Evolutionary conservation across 345 rosid species (phyloP), one percentile per base, ranked within the genome.

Genomic region (Eucalyptus curtisii): DNA sequence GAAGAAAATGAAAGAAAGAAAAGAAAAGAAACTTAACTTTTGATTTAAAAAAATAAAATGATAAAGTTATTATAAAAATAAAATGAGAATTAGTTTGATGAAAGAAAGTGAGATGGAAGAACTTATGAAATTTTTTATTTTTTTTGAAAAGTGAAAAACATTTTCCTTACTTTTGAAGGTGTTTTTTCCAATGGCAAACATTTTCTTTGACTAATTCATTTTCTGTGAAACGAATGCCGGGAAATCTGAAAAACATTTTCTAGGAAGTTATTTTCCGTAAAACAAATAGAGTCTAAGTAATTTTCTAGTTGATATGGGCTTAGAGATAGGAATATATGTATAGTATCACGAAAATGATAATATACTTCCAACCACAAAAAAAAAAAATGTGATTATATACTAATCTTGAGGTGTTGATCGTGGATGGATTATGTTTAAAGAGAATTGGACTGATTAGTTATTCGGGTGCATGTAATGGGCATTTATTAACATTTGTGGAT

Each of bases 221-320:
- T 52, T 52, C 5, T 3, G 2, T 52, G 25, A 52, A 52, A 52
- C 0, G 2, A 52, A 52, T 20, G 10, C 2, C 0, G 2, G 1
- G 57, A 52, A 52, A 52, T 19, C 0, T 0, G 4, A 52, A 52
- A 52, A 52, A 52, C 0, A 0, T 20, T 52, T 52, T 20, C 0
- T 0, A 20, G 1, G 0, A 52, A 4, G 1, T 10, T 25, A 55
- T 24, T 55, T 55, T 24, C 13, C 2, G 1, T 25, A 55, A 55
- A 55, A 24, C 30, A 55, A 55, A 55, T 4, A 1, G 5, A 55
- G 13, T 2, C 10, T 15, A 64, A 64, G 17, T 64, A 30, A 64
- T 14, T n/a, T 64, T 7, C 19, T 2, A n/a, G 71, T 64, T 30
- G 68, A 2, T 61, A 27, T 13, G 33, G 4, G 16, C n/a, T 61